Conservation (phyloP, 2,329 filamentous ascomycete genomes). For the Sporothrix luriei region DNA sequence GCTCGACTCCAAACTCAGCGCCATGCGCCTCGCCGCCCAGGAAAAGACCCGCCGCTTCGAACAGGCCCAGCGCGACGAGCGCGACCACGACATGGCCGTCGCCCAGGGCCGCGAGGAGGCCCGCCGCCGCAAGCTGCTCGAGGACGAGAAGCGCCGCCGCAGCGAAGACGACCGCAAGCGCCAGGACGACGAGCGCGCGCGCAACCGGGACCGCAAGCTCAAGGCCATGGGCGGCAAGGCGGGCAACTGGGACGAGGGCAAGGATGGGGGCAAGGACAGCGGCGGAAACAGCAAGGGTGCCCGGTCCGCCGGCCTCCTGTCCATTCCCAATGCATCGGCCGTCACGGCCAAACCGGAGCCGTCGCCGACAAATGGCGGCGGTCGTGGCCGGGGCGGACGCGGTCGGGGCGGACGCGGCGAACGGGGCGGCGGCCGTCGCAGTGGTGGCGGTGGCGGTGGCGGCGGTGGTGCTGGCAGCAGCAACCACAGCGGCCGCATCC, state of each 20-base stretch:
- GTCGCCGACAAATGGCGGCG: constrained; percentile 34
- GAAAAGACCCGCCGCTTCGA: constrained; percentile 64
- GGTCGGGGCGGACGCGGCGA: constrained; percentile 41
- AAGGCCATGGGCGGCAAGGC: constrained; percentile 59
- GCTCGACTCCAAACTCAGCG: constrained; percentile 61
- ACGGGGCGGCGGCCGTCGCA: constrained; percentile 41
- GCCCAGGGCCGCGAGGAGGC: constrained; percentile 59
- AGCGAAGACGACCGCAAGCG: constrained; percentile 56
- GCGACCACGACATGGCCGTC: constrained; percentile 57
- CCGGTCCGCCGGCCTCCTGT: constrained; percentile 26
- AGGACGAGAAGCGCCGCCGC: constrained; percentile 55
- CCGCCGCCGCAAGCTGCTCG: constrained; percentile 52
- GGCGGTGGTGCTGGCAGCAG: constrained; percentile 43
- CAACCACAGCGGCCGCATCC: constrained; percentile 37
- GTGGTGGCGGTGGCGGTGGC: constrained; percentile 43
- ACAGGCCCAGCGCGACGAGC: constrained; percentile 60
- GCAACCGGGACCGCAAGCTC: constrained; percentile 63
- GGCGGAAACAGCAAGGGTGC: neutral
- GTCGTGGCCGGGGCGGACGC: constrained; percentile 40
- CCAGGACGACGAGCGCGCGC: constrained; percentile 62
- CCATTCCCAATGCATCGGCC: constrained; percentile 7
- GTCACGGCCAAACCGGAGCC: neutral
- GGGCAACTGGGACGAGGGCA: constrained; percentile 63
- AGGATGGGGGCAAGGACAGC: constrained; percentile 40
- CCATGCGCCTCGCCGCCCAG: constrained; percentile 60